Evolutionary conservation across 495 filamentous ascomycete genomes (phyloP), one percentile per base, ranked within the genome.

Genomic region (Sporormia fimetaria): DNA sequence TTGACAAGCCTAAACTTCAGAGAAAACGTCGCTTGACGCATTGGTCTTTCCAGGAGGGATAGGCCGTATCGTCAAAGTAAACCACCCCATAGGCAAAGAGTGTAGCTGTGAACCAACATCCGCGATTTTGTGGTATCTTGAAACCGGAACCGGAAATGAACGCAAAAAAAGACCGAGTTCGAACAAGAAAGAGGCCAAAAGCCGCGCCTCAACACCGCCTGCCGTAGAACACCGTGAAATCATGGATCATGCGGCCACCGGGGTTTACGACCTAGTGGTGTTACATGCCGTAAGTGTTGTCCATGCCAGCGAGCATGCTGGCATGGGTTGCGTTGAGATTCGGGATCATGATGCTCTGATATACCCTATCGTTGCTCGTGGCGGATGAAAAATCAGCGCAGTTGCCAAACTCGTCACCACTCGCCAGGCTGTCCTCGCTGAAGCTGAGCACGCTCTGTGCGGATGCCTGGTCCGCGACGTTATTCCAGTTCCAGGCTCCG

Each of bases 391-490:
- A 55, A 8, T 55, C 38, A 18, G 22, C 40, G 22, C 40, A 42
- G 16, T 52, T 49, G 24, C 54, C 56, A 37, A 56, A 58, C 29
- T 55, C 58, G 20, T 51, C 54, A 8, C 55, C 51, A 32, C 68
- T 75, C 4, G 62, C 79, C 52, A 85, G 55, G 47, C 81, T 83
- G 44, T 88, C 83, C 34, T 86, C 80, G 12, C 79, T 83, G 35
- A 83, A 73, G 58, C 80, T 86, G 24, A 80, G 61, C 18, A 81
- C 77, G 40, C 82, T 86, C 47, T 79, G 78, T 22, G 77, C 59
- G 43, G 42, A 36, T 9, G 29, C 36, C 22, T 36, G 17, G 21
- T 51, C 32, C 9, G 12, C 10, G n/a, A 29, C 25, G 28, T 34
- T 26, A 6, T 41, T 40, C 10, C 45, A 55, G 21, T 56, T 52